phyloP scores from a whole-genome alignment of 768 basidiomycete species.

The Panaeolus papilionaceus region DNA sequence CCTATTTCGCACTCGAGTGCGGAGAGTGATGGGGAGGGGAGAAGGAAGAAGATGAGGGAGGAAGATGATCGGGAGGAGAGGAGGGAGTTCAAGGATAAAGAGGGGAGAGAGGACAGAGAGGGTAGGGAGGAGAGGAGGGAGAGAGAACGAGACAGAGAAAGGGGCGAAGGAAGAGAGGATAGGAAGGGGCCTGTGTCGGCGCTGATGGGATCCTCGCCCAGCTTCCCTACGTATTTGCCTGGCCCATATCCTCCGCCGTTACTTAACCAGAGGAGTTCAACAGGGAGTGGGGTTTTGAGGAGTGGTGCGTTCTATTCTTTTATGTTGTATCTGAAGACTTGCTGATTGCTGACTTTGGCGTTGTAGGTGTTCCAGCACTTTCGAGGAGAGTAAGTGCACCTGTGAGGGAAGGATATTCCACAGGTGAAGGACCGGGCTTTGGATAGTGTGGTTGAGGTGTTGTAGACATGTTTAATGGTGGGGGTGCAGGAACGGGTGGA shows the following conservation, averaged over 20 bases:
- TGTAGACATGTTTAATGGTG: slow-evolving; percentile 22
- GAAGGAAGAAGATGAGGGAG: slow-evolving; percentile 2
- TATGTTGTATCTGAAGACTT: too few species aligned
- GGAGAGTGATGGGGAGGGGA: slow-evolving; percentile 7
- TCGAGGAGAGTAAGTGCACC: slow-evolving; percentile 3
- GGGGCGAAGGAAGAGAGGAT: background rate
- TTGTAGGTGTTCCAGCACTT: background rate
- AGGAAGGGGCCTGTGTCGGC: slow-evolving; percentile 7
- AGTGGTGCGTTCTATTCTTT: too few species aligned
- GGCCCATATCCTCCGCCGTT: background rate
- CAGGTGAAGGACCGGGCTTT: slow-evolving; percentile 21
- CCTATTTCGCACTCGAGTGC: slow-evolving; percentile 14
- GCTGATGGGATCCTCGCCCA: background rate
- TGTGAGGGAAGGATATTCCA: slow-evolving; percentile 28
- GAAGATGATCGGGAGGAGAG: too few species aligned
- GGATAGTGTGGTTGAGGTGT: slow-evolving; percentile 29
- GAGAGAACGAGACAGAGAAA: background rate
- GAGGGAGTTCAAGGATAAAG: background rate
- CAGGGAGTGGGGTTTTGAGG: background rate
- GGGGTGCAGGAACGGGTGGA: slow-evolving; percentile 23
- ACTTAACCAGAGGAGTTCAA: background rate
- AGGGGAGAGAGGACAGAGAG: background rate
- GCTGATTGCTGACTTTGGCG: too few species aligned
- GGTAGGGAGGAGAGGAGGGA: background rate
- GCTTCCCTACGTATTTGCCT: background rate